Conservation (phyloP, 768 basidiomycete species). For the Russula virescens region DNA sequence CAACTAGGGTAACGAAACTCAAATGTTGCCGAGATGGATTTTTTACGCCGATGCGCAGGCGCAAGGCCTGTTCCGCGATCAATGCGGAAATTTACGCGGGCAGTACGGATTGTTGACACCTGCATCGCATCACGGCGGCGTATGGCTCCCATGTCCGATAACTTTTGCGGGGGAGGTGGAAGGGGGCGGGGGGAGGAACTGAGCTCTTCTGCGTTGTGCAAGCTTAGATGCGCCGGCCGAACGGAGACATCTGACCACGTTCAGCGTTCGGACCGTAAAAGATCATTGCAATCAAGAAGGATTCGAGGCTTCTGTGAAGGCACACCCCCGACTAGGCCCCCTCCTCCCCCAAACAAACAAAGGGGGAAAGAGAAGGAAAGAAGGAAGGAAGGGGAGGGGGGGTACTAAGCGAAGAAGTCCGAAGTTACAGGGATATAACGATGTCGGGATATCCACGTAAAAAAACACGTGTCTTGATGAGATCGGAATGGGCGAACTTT, state of each 20-base stretch:
- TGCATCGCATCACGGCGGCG: no score
- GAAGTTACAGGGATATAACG: background rate
- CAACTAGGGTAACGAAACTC: background rate
- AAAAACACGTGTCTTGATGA: conserved; percentile 12
- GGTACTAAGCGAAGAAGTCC: conserved; percentile 5
- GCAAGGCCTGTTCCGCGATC: background rate
- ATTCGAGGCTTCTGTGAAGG: background rate
- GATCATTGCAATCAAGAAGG: background rate
- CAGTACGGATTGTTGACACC: background rate
- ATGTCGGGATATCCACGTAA: background rate
- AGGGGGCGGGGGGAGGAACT: background rate
- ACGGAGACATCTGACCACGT: background rate
- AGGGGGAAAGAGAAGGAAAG: background rate
- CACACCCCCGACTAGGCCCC: background rate
- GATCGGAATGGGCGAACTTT: background rate
- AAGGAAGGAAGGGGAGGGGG: no score
- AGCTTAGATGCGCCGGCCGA: background rate
- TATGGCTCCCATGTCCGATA: background rate
- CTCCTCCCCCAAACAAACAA: no score
- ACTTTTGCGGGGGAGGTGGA: background rate
- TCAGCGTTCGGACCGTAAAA: background rate
- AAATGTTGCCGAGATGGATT: conserved; percentile 6
- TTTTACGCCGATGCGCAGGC: conserved; percentile 4
- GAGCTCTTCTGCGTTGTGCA: background rate
- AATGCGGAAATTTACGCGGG: background rate